These are phyloP conservation scores for Penicillium sp. DNA, from an alignment of 2,329 filamentous ascomycete species.

Conservation along the genomic window DNA sequence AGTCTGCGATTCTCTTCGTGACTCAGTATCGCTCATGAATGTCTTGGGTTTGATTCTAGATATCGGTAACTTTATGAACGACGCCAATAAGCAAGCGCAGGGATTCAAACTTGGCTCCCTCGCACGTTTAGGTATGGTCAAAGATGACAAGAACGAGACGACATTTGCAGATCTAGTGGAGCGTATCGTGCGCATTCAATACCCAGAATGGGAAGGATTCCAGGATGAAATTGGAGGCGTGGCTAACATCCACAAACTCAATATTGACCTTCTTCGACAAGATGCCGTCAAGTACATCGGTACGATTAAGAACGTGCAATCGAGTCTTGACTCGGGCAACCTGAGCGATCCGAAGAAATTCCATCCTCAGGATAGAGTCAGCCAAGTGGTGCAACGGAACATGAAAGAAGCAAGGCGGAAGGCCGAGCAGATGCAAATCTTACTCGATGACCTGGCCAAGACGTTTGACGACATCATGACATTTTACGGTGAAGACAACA, in stretches of 20 bases:
- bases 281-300: constrained; percentile 92
- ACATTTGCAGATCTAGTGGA: constrained; percentile 95
- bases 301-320: constrained; percentile 91
- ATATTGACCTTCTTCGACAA: constrained; percentile 82
- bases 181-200: constrained; percentile 92
- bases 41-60: constrained; percentile 93
- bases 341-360: constrained; percentile 96
- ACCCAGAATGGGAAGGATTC: constrained; percentile 91
- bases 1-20: constrained; percentile 83
- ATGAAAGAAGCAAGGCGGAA: constrained; percentile 98
- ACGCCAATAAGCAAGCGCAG: constrained; percentile 94
- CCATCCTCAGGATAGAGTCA: constrained; percentile 93
- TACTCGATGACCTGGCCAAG: constrained; percentile 86
- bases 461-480: constrained; percentile 93
- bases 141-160: constrained; percentile 97
- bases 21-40: constrained; percentile 92
- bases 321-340: constrained; percentile 87
- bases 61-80: constrained; percentile 99
- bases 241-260: constrained; percentile 78
- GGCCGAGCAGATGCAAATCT: constrained; percentile 91
- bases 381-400: constrained; percentile 80
- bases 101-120: constrained; percentile 98
- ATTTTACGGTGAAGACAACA: constrained; percentile 91
- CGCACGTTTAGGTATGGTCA: constrained; percentile 90
- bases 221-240: constrained; percentile 79